phyloP scores from a whole-genome alignment of 495 filamentous ascomycete species.

The Annulohypoxylon nitens region DNA sequence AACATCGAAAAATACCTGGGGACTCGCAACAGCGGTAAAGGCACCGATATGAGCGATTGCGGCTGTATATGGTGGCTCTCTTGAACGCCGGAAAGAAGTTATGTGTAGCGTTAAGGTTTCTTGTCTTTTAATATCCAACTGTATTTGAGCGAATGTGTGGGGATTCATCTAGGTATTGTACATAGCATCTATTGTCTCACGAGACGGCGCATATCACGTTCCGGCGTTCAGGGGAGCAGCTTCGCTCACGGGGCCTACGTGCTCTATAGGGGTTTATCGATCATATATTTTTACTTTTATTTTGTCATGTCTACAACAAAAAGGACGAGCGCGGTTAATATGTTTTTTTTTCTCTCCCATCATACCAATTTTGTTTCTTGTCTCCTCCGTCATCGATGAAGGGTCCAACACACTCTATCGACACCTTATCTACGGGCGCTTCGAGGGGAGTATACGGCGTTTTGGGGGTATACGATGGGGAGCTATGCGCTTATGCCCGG shows the following conservation, averaged over 20 bases:
- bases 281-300: neutral
- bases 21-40: constrained; percentile 21
- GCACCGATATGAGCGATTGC: constrained; percentile 51
- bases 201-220: constrained; percentile 40
- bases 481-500: neutral
- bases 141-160: constrained; percentile 26
- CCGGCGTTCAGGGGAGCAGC: constrained; percentile 39
- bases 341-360: neutral
- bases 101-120: constrained; percentile 13
- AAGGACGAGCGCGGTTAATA: constrained; percentile 22
- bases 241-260: constrained; percentile 6
- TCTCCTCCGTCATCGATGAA: neutral
- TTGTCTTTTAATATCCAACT: constrained; percentile 28
- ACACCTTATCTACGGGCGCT: constrained; percentile 18
- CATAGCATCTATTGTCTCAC: constrained; percentile 37
- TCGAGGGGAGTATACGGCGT: constrained; percentile 24
- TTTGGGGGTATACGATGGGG: constrained; percentile 20
- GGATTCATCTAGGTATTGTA: constrained; percentile 37
- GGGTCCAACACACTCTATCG: neutral
- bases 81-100: constrained; percentile 27
- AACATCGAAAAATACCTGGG: constrained; percentile 14
- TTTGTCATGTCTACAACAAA: neutral
- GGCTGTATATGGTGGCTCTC: constrained; percentile 55
- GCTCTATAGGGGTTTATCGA: neutral
- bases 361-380: neutral